Evolutionary conservation across 2,329 filamentous ascomycete species (phyloP).

Genomic region (Monilinia fructigena): DNA sequence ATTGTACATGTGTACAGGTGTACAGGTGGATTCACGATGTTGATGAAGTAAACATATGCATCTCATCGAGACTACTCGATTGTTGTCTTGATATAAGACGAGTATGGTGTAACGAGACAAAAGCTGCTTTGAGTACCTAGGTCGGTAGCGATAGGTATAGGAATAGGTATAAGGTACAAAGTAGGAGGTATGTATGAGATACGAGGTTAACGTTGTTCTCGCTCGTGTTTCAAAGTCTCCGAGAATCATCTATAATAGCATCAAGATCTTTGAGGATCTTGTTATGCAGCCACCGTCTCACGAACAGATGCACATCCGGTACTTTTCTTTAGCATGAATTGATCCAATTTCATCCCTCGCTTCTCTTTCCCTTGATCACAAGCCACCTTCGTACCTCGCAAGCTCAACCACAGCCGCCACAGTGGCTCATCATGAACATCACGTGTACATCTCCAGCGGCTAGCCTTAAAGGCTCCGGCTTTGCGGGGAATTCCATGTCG

Average conservation of each 20-base stretch:
- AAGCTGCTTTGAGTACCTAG: neutral
- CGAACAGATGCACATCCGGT: no score
- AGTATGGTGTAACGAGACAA: neutral
- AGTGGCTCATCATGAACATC: neutral
- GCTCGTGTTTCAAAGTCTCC: neutral
- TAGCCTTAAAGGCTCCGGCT: neutral
- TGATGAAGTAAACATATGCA: neutral
- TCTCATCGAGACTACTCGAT: neutral
- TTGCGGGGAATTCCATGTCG: neutral
- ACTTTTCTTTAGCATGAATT: neutral
- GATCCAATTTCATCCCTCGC: neutral
- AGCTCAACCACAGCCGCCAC: no score
- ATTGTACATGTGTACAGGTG: neutral
- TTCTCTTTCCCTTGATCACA: no score
- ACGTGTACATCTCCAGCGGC: neutral
- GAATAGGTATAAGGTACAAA: neutral
- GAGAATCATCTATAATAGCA: neutral
- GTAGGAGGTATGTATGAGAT: neutral
- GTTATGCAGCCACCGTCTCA: neutral
- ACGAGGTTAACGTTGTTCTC: neutral
- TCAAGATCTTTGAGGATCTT: neutral
- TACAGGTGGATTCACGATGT: neutral
- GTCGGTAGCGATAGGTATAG: no score
- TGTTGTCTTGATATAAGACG: neutral
- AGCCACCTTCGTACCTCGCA: no score